Percentiles rank a stretch among this genome's conserved stretches.
These are phyloP conservation scores for Fusarium luffae DNA, from an alignment of 2,329 filamentous ascomycete genomes.

Conservation along the genomic window DNA sequence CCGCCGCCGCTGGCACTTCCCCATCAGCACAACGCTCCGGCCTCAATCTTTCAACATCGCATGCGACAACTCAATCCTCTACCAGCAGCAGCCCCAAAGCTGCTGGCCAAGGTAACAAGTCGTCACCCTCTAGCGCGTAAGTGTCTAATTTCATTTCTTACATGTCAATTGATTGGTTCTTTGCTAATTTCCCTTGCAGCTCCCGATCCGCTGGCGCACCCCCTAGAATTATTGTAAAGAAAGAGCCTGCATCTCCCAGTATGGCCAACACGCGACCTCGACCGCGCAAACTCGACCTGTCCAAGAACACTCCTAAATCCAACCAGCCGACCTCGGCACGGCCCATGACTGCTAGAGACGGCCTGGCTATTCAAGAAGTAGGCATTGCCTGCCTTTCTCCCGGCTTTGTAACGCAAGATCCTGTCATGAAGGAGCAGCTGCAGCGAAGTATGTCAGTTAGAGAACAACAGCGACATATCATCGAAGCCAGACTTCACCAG, in stretches of 20 bases:
- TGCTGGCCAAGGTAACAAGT: slow-evolving; percentile 57
- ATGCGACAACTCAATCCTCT: slow-evolving; percentile 59
- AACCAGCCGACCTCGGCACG: slow-evolving; percentile 71
- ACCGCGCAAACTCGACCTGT: slow-evolving; percentile 81
- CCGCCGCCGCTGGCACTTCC: slow-evolving; percentile 52
- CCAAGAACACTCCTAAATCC: slow-evolving; percentile 68
- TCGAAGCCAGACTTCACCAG: slow-evolving; percentile 90
- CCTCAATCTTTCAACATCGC: slow-evolving; percentile 52
- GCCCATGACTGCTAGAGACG: slow-evolving; percentile 82
- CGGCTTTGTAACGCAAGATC: slow-evolving; percentile 95
- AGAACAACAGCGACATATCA: slow-evolving; percentile 94
- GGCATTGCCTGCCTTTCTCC: slow-evolving; percentile 94
- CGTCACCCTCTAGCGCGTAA: slow-evolving; percentile 70
- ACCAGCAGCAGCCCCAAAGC: slow-evolving; percentile 66
- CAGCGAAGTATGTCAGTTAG: slow-evolving; percentile 93
- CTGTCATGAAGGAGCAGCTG: slow-evolving; percentile 94
- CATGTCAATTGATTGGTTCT: slow-evolving; percentile 13
- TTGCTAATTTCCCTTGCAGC: slow-evolving; percentile 29
- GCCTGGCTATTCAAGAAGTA: slow-evolving; percentile 87
- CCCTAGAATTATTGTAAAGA: slow-evolving; percentile 94
- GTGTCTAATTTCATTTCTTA: slow-evolving; percentile 45
- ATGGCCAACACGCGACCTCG: slow-evolving; percentile 78
- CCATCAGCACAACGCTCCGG: slow-evolving; percentile 59
- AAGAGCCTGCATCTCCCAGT: slow-evolving; percentile 90
- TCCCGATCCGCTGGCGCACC: slow-evolving; percentile 53